Conservation (phyloP, 1,284 basidiomycete genomes). For the Heterobasidion parviporum region DNA sequence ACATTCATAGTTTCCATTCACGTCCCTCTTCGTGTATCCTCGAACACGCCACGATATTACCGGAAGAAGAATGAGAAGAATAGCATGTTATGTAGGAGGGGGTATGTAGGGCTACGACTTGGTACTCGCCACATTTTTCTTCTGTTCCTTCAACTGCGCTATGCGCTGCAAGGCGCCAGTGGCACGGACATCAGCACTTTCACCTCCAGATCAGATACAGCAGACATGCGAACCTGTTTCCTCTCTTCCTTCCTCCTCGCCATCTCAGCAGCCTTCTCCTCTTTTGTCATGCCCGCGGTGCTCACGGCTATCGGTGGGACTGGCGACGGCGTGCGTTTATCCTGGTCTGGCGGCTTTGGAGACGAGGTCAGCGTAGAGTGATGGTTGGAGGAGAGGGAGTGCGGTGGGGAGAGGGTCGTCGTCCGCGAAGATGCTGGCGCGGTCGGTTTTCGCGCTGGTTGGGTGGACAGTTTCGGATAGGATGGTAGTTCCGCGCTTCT, state of each 20-base stretch:
- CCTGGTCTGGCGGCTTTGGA: slow-evolving; percentile 10
- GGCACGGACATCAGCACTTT: neutral
- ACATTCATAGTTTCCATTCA: neutral
- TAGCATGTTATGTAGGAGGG: neutral
- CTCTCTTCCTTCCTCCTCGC: slow-evolving; percentile 82
- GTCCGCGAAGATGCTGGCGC: neutral
- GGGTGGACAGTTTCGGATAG: slow-evolving; percentile 6
- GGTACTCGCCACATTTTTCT: slow-evolving; percentile 32
- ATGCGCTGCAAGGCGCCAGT: slow-evolving; percentile 40
- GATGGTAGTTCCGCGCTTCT: slow-evolving; percentile 1
- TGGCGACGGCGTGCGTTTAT: slow-evolving; percentile 8
- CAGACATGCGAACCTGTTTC: slow-evolving; percentile 49
- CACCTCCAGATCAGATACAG: neutral
- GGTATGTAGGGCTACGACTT: neutral
- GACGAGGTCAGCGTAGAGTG: slow-evolving; percentile 6
- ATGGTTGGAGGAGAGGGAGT: slow-evolving; percentile 4
- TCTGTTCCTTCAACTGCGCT: slow-evolving; percentile 64
- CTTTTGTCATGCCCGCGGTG: slow-evolving; percentile 57
- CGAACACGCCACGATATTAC: neutral
- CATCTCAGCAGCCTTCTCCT: slow-evolving; percentile 87
- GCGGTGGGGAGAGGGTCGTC: neutral
- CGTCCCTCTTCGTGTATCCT: neutral
- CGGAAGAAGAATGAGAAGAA: neutral
- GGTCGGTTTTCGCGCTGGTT: slow-evolving; percentile 1
- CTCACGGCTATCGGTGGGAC: slow-evolving; percentile 14